Evolutionary conservation across 148 eudicot genomes (phyloP), one percentile per base, ranked within the genome.

Genomic region (Camellia japonica): DNA sequence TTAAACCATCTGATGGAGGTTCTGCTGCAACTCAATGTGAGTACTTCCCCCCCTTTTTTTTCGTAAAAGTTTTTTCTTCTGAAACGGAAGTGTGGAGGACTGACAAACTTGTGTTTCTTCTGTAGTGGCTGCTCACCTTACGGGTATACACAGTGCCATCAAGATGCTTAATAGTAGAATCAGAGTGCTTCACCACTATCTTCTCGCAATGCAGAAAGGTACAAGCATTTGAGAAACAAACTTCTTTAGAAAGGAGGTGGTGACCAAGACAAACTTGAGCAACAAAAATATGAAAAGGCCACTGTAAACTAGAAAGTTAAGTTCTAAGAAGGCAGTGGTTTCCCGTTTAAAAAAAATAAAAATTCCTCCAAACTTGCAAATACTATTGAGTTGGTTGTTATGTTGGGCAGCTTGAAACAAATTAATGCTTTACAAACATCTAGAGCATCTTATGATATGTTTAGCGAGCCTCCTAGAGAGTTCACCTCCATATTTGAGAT

Each of bases 1-100:
- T 95, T 59, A 95, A 95, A 87, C 99, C 97, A 79, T 89, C 99
- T 82, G 99, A 95, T 80, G 99, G 99, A 78, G 97, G 99, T 78
- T 95, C 97, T 68, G 99, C 99, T 81, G 99, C 94, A 68, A 95
- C 97, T 62, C 99, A 95, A 81, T 84, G 99, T 95, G 83, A 88
- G 92, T 56, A 74, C 70, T 76, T 75, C 42, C 38, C 63, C 10
- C 70, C 6, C 74, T 78, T 77, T 59, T 12, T 3, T 74, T 14
- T 64, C 30, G 51, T 23, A 23, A 42, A 63, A 68, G 42, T 79
- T 69, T 8, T 23, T 64, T 38, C 46, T 16, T 30, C 16, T 20
- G 5, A 42, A 18, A 7, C 42, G 54, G 41, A 44, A 68, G 51
- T 74, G 16, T 43, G 8, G 12, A 73, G 5, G 67, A 74, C 38